phyloP scores from a whole-genome alignment of 1,139 yeast species.

The Hyphopichia fennica region DNA sequence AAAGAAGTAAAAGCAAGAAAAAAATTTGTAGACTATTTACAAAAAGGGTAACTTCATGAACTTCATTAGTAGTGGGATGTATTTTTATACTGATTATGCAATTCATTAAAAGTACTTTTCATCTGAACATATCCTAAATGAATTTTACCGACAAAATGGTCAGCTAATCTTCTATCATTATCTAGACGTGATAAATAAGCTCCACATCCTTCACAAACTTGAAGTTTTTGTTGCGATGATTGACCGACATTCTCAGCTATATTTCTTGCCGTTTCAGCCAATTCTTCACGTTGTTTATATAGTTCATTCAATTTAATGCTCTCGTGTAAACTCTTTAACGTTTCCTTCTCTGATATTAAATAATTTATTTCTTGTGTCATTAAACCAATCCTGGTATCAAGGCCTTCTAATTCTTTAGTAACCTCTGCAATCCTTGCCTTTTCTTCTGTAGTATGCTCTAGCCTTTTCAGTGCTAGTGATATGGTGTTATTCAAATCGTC shows the following conservation, averaged over 20 bases:
- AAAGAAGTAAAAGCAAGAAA: background rate
- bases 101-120: constrained; percentile 60
- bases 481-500: constrained; percentile 70
- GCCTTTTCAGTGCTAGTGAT: constrained; percentile 59
- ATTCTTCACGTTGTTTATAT: constrained; percentile 45
- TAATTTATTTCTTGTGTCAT: constrained; percentile 69
- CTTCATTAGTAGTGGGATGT: constrained; percentile 2
- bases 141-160: constrained; percentile 86
- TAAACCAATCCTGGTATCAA: constrained; percentile 67
- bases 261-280: constrained; percentile 55
- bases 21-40: no score
- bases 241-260: constrained; percentile 79
- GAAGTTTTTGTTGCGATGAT: constrained; percentile 85
- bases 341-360: constrained; percentile 51
- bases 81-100: constrained; percentile 25
- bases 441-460: constrained; percentile 82
- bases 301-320: constrained; percentile 45
- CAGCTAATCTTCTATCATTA: constrained; percentile 86
- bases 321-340: constrained; percentile 52
- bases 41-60: background rate
- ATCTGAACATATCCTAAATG: constrained; percentile 81
- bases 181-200: constrained; percentile 86
- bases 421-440: constrained; percentile 60
- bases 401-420: constrained; percentile 62
- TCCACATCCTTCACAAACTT: constrained; percentile 90